Base-by-base conservation (phyloP, 306 rosid genomes). In the Cucurbita ficifolia region DNA sequence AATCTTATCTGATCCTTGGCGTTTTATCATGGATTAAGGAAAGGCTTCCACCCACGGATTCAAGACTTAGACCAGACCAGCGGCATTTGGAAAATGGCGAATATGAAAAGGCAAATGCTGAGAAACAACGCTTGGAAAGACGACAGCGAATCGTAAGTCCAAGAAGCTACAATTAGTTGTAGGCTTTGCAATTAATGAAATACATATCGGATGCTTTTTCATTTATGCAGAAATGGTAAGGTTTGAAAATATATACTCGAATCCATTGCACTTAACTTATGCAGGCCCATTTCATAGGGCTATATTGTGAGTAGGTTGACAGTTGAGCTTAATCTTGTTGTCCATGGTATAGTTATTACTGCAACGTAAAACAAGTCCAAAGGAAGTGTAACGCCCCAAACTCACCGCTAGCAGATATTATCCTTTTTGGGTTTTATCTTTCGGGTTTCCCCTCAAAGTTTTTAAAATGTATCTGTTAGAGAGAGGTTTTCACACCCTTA, bases 21-120 rank as follows among this genome's bases (percentile, higher is more conserved):
- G 80, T 94, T 89, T 94, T 88, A 86, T 91, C 88, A 86, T 88
- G 92, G 92, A 85, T 94, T 89, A 86, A 94, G 99, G 99, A 87
- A 90, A 94, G 88, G 83, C 99, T 94, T 68, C 99, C 99, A 39
- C 95, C 99, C 77, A 94, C 99, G 74, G 99, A 94, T 86, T 94
- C 99, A 59, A 86, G 99, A 86, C 87, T 91, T 63, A 86, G 99
- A 79, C 99, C 99, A 2, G 99, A 94, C 83, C 99, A 94, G 80
- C 92, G 99, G 74, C 92, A 88, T 83, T 81, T 94, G 72, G 99
- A 94, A 85, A 89, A 94, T 80, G 99, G 99, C 48, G 96, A 94
- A 79, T 94, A 91, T 52, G 99, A 89, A 82, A 91, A 84, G 88
- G 97, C 99, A 29, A 94, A 94, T 78, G 71, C 69, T 48, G 97